Evolutionary conservation across 2,329 filamentous ascomycete species (phyloP), one percentile per base, ranked within the genome.

Genomic region (Penicillium aurantiogriseum): DNA sequence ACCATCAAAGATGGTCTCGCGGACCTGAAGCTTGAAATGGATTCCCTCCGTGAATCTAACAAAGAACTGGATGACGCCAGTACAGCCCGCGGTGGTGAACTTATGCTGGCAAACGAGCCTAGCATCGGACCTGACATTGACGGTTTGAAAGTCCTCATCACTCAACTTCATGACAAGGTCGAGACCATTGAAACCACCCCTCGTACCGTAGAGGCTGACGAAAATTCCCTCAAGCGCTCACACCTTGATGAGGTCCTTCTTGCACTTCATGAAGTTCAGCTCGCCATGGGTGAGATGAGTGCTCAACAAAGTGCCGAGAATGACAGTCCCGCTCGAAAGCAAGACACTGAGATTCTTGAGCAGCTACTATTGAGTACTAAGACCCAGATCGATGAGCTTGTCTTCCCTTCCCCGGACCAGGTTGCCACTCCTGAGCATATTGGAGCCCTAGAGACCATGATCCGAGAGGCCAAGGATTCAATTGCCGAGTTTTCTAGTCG

Each of bases 291-390:
- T 56, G 77, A 77, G 27, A 70, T 84, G 58, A 68, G 81, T 65
- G 66, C 80, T 64, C 71, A 77, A n/a, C 76, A 76, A 11, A 62
- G 57, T n/a, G 61, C 65, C 11, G 80, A 83, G 47, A 85, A 86
- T 38, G 72, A 43, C 9, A n/a, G 42, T 1, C n/a, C 81, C 2
- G 87, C 88, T 6, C 86, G 82, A 33, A 90, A 90, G 70, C 91
- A 96, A 63, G 92, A 97, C 66, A 90, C 92, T 0, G 86, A 93
- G 60, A 91, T 91, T 11, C 92, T 97, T 57, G 93, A 97, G 74
- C 95, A 89, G 0, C 86, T 97, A 48, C 81, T 97, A 13, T 86
- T 89, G 42, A 96, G 96, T 71, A 92, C 92, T 33, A 97, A 97
- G 72, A 86, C 88, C 5, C 90, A 90, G 46, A 79, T 97, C 10